Percentiles rank a stretch among this genome's conserved stretches.
phyloP scores from a whole-genome alignment of 1,284 basidiomycete genomes.

The Malassezia nana region DNA sequence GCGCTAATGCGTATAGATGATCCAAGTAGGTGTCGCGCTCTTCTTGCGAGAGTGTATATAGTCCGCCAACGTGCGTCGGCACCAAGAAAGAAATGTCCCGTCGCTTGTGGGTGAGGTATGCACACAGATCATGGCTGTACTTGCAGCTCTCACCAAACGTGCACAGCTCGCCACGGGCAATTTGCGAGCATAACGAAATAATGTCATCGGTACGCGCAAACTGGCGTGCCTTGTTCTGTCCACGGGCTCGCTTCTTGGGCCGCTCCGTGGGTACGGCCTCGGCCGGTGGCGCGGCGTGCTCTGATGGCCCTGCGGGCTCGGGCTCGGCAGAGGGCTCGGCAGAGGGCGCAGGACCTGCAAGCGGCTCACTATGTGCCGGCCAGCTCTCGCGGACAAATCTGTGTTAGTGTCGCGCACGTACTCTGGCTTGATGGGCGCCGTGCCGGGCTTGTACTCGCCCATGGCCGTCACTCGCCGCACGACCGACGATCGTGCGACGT shows the following conservation, averaged over 20 bases:
- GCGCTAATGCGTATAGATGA: slow-evolving; percentile 1
- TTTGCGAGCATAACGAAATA: slow-evolving; percentile 7
- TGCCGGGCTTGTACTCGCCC: slow-evolving; percentile 13
- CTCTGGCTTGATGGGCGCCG: slow-evolving; percentile 14
- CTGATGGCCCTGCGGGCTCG: not conserved
- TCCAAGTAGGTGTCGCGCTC: slow-evolving; percentile 9
- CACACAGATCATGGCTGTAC: slow-evolving; percentile 15
- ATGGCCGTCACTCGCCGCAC: not conserved
- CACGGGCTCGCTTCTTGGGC: slow-evolving; percentile 14
- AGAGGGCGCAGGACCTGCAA: not conserved
- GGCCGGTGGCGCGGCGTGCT: not conserved
- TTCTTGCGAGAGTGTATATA: not conserved
- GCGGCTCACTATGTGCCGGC: slow-evolving; percentile 10
- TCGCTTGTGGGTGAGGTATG: slow-evolving; percentile 12
- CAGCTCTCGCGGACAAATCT: slow-evolving; percentile 10
- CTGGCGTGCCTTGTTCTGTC: slow-evolving; percentile 16
- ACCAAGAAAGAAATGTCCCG: not conserved
- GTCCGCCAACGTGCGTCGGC: not conserved
- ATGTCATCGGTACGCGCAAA: slow-evolving; percentile 14
- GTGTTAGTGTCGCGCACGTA: not conserved
- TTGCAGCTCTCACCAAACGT: slow-evolving; percentile 14
- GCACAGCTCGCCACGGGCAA: slow-evolving; percentile 7
- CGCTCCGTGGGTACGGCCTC: not conserved
- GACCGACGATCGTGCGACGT: not conserved
- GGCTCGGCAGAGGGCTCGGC: not conserved